A percentile compares a stretch with the other conserved stretches of the same genome.
Evolutionary conservation across 2,329 filamentous ascomycete species (phyloP).

Genomic region (Aspergillus alliaceus): DNA sequence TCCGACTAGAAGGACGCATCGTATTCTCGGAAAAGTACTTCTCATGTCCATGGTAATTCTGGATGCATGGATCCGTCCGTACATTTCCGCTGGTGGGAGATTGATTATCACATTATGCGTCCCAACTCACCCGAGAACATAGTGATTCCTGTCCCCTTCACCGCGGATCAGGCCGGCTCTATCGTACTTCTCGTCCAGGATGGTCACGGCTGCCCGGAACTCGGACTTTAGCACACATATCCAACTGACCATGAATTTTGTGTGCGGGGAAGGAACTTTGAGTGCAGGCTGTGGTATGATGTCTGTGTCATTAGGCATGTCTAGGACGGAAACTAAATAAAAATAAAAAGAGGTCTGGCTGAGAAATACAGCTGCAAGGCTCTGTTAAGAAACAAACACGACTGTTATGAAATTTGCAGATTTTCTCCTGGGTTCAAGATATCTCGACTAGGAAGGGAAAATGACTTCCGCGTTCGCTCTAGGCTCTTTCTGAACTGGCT

Average conservation of each 20-base stretch:
- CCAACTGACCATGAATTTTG: not conserved
- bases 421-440: no score
- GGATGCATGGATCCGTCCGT: not conserved
- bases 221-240: not conserved
- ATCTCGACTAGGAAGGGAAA: no score
- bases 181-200: not conserved
- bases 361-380: no score
- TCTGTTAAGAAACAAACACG: no score
- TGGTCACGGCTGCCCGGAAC: not conserved
- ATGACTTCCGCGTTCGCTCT: no score
- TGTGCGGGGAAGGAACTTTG: no score
- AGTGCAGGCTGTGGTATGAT: no score
- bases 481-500: no score
- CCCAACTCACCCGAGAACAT: not conserved
- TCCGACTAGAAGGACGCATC: not conserved
- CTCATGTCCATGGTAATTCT: not conserved
- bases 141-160: not conserved
- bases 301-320: no score
- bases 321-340: no score
- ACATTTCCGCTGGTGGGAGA: not conserved
- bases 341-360: no score
- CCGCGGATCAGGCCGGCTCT: not conserved
- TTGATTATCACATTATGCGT: not conserved
- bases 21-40: not conserved
- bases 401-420: no score